Evolutionary conservation across 257 asterid genomes (phyloP).

Genomic region (Solanum microdontum): DNA sequence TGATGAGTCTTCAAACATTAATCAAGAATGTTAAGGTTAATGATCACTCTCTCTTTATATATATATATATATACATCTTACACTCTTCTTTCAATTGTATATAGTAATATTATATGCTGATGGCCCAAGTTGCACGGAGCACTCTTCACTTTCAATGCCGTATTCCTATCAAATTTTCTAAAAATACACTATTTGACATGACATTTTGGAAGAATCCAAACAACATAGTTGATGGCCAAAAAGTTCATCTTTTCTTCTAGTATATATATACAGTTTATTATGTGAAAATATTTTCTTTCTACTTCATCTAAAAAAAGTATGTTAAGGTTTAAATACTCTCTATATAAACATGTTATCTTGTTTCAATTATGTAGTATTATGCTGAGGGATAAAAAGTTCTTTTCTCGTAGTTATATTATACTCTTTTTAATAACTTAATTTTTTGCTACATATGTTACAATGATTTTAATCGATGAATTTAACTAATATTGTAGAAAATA

Average conservation of each 20-base stretch:
- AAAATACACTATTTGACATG: too few relatives aligned
- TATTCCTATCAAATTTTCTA: too few relatives aligned
- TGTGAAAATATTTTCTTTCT: neutral
- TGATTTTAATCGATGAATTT: neutral
- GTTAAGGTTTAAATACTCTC: neutral
- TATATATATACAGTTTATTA: too few relatives aligned
- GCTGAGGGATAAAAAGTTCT: neutral
- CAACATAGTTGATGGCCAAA: too few relatives aligned
- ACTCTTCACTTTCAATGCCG: neutral
- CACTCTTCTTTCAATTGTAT: neutral
- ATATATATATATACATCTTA: too few relatives aligned
- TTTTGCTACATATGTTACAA: neutral
- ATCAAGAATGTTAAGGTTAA: constrained; percentile 68
- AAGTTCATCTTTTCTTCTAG: too few relatives aligned
- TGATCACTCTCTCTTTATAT: neutral
- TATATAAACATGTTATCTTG: neutral
- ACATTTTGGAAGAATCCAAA: too few relatives aligned
- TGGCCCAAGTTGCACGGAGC: neutral
- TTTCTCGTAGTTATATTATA: neutral
- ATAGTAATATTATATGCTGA: neutral
- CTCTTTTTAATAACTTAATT: neutral
- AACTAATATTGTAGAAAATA: neutral
- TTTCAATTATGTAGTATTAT: neutral
- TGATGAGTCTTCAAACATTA: constrained; percentile 82
- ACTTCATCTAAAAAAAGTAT: neutral